phyloP scores from a whole-genome alignment of 2,329 filamentous ascomycete genomes.

The Dothideomycetes sp. region DNA sequence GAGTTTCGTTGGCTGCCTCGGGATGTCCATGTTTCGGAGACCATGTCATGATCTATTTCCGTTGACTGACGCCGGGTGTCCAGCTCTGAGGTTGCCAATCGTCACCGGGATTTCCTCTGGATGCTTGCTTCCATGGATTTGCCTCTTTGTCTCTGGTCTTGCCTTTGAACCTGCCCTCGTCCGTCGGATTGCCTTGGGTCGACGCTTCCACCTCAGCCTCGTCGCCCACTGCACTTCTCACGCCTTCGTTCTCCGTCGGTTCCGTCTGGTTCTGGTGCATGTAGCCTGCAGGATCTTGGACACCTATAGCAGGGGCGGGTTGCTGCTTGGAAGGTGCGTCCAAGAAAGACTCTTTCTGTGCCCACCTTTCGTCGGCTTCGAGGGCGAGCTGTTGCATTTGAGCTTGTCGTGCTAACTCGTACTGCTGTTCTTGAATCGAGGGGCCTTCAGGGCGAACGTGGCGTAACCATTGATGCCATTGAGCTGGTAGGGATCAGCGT shows the following conservation, averaged over 20 bases:
- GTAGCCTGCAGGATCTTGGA: conserved; percentile 34
- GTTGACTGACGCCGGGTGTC: conserved; percentile 33
- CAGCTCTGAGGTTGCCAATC: conserved; percentile 40
- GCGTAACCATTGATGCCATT: conserved; percentile 62
- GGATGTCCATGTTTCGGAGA: too few relatives aligned
- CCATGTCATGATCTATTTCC: too few relatives aligned
- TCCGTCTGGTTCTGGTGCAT: conserved; percentile 26
- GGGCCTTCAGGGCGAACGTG: conserved; percentile 50
- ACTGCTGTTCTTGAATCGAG: conserved; percentile 48
- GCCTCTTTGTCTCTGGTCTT: conserved; percentile 21
- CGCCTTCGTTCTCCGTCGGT: conserved; percentile 22
- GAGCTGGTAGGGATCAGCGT: conserved; percentile 35
- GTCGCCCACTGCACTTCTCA: conserved; percentile 25
- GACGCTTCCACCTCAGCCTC: conserved; percentile 26
- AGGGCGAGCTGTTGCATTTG: conserved; percentile 51
- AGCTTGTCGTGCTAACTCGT: conserved; percentile 47
- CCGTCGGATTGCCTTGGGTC: conserved; percentile 18
- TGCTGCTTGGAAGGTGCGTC: conserved; percentile 46
- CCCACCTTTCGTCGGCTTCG: conserved; percentile 54
- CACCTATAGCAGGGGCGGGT: conserved; percentile 36
- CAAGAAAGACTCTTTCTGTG: conserved; percentile 48
- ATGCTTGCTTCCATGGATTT: conserved; percentile 33
- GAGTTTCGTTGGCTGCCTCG: too few relatives aligned
- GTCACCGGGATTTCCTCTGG: conserved; percentile 32
- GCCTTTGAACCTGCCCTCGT: conserved; percentile 26